phyloP scores from a whole-genome alignment of 495 filamentous ascomycete genomes.

The Aspergillus sparsus region DNA sequence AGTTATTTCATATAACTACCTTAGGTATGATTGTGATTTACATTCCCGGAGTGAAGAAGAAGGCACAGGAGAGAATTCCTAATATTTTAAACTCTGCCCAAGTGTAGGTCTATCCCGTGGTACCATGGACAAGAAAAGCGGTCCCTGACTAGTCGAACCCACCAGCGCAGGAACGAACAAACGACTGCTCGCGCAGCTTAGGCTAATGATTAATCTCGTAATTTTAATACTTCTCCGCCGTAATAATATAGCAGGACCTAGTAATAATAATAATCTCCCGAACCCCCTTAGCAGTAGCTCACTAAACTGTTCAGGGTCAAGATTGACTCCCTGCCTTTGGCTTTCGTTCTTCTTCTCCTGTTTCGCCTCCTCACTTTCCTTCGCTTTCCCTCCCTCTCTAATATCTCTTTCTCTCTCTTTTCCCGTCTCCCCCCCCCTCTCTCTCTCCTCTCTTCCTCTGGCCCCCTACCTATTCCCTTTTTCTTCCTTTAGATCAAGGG shows the following conservation, averaged over 20 bases:
- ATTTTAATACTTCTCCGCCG: not conserved
- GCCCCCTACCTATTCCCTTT: slow-evolving; percentile 6
- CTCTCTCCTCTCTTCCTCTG: slow-evolving; percentile 16
- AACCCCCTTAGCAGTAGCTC: slow-evolving; percentile 16
- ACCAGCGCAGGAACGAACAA: slow-evolving; percentile 27
- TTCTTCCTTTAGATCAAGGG: slow-evolving; percentile 6
- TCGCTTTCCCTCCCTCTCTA: slow-evolving; percentile 16
- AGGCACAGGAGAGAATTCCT: not conserved
- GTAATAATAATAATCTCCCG: slow-evolving; percentile 16
- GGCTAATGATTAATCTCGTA: slow-evolving; percentile 16
- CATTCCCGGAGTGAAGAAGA: too few species aligned
- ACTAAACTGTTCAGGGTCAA: slow-evolving; percentile 24
- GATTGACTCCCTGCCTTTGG: slow-evolving; percentile 26
- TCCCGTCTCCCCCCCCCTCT: slow-evolving; percentile 17
- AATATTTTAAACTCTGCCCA: slow-evolving; percentile 6
- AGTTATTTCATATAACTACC: too few species aligned
- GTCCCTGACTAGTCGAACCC: slow-evolving; percentile 25
- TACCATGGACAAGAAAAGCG: not conserved
- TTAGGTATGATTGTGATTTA: too few species aligned
- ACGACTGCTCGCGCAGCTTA: slow-evolving; percentile 19
- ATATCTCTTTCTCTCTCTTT: slow-evolving; percentile 17
- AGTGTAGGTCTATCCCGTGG: not conserved
- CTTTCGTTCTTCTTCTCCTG: slow-evolving; percentile 9
- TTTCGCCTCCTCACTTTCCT: slow-evolving; percentile 8
- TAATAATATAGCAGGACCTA: slow-evolving; percentile 8